Evolutionary conservation across 805 yeast genomes (phyloP), one percentile per base, ranked within the genome.

Genomic region (Kuraishia cidri): DNA sequence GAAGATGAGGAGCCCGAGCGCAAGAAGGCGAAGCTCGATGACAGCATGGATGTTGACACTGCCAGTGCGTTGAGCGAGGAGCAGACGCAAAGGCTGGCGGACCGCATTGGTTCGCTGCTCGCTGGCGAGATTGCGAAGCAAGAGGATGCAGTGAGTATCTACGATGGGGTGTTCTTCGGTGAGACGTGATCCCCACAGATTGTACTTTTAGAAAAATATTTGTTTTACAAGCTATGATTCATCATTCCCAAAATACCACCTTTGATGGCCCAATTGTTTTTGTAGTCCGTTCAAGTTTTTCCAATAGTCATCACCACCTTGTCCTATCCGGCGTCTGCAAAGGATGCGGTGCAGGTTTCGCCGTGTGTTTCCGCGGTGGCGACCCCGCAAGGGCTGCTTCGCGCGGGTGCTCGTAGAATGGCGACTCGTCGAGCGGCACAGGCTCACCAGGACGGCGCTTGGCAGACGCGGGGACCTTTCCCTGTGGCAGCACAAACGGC

Each of bases 91-190:
- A 78, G 69, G 44, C 53, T 84, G 30, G 58, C 45, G 5, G 69
- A 65, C 3, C 70, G 82, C 46, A 62, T 84, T 12, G 95, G 95
- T 29, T 64, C 59, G 11, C 56, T 66, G 0, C 57, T 86, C 34
- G 64, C 82, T 2, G 56, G 64, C 5, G 58, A 56, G 18, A 61
- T 85, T 3, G 42, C 66, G 12, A 59, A 64, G 24, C 66, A 70
- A 37, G 52, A 56, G 2, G 71, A 70, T 47, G 72, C 75, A 2
- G 61, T 56, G 38, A 66, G 60, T 27, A 61, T 82, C 10, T 66
- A 66, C 19, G 62, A 72, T 38, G 87, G 87, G 5, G 68, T 84
- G 8, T 82, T 81, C 50, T 79, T 82, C 49, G 94, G 90, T 6
- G 88, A 79, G 44, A 29, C 53, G 13, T 40, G 29, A 38, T 18